phyloP scores from a whole-genome alignment of 176 grass and related monocot species.

The Hsuehochloa calcarea region DNA sequence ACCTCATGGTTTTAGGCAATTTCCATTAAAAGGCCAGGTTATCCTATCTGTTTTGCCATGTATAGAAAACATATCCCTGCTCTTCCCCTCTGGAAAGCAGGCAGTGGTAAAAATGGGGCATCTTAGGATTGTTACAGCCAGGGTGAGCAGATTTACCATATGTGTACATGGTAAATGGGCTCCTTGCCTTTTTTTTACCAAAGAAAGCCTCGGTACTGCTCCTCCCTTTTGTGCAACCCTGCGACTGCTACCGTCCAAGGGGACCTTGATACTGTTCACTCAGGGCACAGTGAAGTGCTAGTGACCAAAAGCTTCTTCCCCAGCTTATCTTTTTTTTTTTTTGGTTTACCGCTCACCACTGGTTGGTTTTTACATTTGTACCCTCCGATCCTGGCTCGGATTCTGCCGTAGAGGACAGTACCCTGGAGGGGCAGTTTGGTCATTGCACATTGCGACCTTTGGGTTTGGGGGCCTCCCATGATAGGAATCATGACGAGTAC shows the following conservation, averaged over 20 bases:
- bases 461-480: constrained; percentile 20
- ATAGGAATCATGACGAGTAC: neutral
- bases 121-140: constrained; percentile 28
- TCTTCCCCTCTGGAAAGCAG: constrained; percentile 23
- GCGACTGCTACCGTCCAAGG: constrained; percentile 24
- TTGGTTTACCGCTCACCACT: neutral
- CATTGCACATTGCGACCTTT: neutral
- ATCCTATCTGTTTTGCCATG: constrained; percentile 61
- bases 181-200: constrained; percentile 37
- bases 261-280: constrained; percentile 38
- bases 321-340: constrained; percentile 11
- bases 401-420: neutral
- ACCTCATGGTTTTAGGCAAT: neutral
- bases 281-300: constrained; percentile 22
- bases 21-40: constrained; percentile 44
- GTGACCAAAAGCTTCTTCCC: constrained; percentile 17
- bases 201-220: constrained; percentile 44
- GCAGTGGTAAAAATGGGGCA: constrained; percentile 11
- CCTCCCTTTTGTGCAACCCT: neutral
- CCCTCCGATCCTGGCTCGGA: neutral
- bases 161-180: constrained; percentile 35
- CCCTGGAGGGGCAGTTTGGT: constrained; percentile 27
- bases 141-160: constrained; percentile 13
- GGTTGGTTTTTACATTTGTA: neutral
- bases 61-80: constrained; percentile 36